Evolutionary conservation across 495 filamentous ascomycete genomes (phyloP).

Genomic region (Penicillium paradoxum): DNA sequence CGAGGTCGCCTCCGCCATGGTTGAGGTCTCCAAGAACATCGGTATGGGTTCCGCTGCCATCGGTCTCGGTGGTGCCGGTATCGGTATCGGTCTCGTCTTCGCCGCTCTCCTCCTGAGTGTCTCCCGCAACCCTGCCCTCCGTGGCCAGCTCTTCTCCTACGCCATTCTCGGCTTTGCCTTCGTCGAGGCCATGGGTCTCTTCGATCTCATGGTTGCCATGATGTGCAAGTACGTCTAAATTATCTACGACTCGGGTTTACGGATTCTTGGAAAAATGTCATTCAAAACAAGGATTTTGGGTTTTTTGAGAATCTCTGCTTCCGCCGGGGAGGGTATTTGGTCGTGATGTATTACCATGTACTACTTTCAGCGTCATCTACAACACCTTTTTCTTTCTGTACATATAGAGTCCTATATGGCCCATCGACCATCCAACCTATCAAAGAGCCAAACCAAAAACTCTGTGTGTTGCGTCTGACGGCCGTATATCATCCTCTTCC

Average conservation of each 20-base stretch:
- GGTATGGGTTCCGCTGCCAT: conserved; percentile 84
- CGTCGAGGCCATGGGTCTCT: conserved; percentile 89
- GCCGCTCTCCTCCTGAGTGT: conserved; percentile 75
- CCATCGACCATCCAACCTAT: conserved; percentile 29
- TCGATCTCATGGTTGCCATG: conserved; percentile 90
- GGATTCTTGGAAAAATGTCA: conserved; percentile 16
- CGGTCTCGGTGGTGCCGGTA: conserved; percentile 86
- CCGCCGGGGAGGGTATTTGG: conserved; percentile 33
- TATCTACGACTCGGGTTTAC: conserved; percentile 11
- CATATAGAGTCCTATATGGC: conserved; percentile 44
- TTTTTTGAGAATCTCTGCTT: conserved; percentile 19
- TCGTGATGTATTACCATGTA: conserved; percentile 39
- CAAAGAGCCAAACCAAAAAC: conserved; percentile 33
- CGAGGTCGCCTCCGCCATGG: conserved; percentile 78
- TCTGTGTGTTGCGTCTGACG: conserved; percentile 31
- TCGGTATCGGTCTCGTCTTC: conserved; percentile 91
- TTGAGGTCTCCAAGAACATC: conserved; percentile 81
- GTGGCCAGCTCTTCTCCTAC: conserved; percentile 88
- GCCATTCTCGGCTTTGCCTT: conserved; percentile 93
- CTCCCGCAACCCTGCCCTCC: conserved; percentile 84
- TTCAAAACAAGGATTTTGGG: conserved; percentile 12
- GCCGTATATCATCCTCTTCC: conserved; percentile 18
- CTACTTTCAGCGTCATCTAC: conserved; percentile 38
- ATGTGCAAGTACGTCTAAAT: conserved; percentile 66
- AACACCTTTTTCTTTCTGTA: conserved; percentile 39